Base-by-base conservation (phyloP, 2,329 filamentous ascomycete species). In the Pseudocercospora pini-densiflorae region DNA sequence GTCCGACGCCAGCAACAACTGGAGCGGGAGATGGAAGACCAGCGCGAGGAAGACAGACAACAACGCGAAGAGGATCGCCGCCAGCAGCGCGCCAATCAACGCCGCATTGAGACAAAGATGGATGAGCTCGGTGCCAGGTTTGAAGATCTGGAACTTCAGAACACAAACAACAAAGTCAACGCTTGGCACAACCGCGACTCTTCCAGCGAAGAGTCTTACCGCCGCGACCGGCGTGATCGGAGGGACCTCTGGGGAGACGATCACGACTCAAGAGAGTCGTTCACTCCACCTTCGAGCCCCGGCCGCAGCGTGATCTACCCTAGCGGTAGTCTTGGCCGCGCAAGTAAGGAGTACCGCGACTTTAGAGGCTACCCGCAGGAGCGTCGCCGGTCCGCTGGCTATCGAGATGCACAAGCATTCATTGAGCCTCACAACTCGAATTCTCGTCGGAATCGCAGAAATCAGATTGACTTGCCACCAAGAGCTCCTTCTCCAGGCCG, bases 171-270 rank as follows among this genome's bases (percentile, higher is more conserved):
- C 27, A 55, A 55, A 55, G 51, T 55, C 21, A 27, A 55, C 10
- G 51, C 23, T 31, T 55, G 51, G 51, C 23, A 31, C 27, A 55
- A n/a, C 27, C 51, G 51, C 24, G 51, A 55, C 51, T 55, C 51
- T 33, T 55, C 51, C 24, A 55, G 51, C 14, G 51, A 55, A 8
- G 51, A 55, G 5, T 55, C 51, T 19, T 31, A 55, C n/a, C 23
- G 51, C 8, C 23, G 51, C 16, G 51, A 33, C 7, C 24, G 51
- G 27, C 51, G 51, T 19, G 24, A 55, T 16, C 51, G 27, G 8
- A 31, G 27, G 8, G 51, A 24, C 12, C 27, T 55, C 16, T 55
- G 51, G 51, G 51, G 51, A 7, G 27, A 55, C 16, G 23, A 29
- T 16, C 10, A 36, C 10, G 51, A 55, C 51, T 33, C 51, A 55